Conservation (phyloP, 306 rosid genomes). For the Dalbergia oliveri region DNA sequence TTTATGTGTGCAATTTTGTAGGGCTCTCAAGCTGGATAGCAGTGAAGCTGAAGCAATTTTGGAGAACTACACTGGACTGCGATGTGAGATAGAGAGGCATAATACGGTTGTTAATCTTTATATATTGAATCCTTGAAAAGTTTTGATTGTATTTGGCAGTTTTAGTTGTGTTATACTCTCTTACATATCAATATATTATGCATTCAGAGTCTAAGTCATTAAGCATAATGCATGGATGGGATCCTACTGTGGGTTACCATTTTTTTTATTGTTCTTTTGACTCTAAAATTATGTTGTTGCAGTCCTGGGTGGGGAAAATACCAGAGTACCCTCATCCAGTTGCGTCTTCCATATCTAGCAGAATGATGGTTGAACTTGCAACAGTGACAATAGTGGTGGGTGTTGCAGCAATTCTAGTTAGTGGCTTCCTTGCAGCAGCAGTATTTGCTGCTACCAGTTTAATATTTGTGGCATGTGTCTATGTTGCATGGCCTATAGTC, state of each 20-base stretch:
- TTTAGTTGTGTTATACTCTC: slow-evolving; percentile 2
- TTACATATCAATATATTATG: neutral
- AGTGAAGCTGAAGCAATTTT: slow-evolving; percentile 66
- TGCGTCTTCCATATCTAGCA: slow-evolving; percentile 91
- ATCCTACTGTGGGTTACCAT: slow-evolving; percentile 36
- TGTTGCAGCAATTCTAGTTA: slow-evolving; percentile 73
- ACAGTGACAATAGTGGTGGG: slow-evolving; percentile 69
- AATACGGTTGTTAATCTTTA: slow-evolving; percentile 65
- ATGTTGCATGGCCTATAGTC: slow-evolving; percentile 82
- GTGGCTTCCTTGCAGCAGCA: slow-evolving; percentile 91
- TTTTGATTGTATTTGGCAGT: slow-evolving; percentile 24
- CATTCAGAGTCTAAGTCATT: slow-evolving; percentile 32
- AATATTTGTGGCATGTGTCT: slow-evolving; percentile 61
- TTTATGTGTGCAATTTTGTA: slow-evolving; percentile 44
- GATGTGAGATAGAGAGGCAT: slow-evolving; percentile 80
- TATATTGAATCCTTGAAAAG: slow-evolving; percentile 34
- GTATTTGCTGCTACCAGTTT: slow-evolving; percentile 83
- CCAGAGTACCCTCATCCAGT: slow-evolving; percentile 89
- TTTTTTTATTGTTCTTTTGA: slow-evolving; percentile 34
- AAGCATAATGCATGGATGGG: slow-evolving; percentile 32
- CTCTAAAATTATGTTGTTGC: slow-evolving; percentile 49
- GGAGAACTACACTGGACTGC: slow-evolving; percentile 80
- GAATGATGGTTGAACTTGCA: slow-evolving; percentile 89
- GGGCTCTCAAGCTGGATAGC: slow-evolving; percentile 73
- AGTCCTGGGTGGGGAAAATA: slow-evolving; percentile 83